Percentiles rank a stretch among this genome's conserved stretches.
Evolutionary conservation across 306 rosid genomes (phyloP).

Genomic region (Rubus idaeus): DNA sequence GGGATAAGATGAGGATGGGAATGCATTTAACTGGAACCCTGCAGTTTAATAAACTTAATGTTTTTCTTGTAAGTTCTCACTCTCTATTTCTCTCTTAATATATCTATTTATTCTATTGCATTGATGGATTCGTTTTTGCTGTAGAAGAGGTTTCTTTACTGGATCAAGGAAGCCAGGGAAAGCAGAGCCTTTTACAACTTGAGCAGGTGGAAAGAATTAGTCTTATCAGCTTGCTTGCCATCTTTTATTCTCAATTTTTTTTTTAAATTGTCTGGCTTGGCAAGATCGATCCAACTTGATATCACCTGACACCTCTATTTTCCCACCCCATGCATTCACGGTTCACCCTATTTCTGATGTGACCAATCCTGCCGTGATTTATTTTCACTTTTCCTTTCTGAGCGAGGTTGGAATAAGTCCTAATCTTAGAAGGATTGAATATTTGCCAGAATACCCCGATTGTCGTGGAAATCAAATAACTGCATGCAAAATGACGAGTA

Average conservation of each 20-base stretch:
- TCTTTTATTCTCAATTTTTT: not conserved
- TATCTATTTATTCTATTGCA: conserved; percentile 29
- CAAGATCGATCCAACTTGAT: not conserved
- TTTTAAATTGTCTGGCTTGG: not conserved
- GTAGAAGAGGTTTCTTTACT: conserved; percentile 63
- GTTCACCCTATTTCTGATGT: not conserved
- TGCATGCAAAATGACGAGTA: not conserved
- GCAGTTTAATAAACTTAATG: not conserved
- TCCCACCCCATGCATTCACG: not conserved
- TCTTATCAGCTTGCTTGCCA: not conserved
- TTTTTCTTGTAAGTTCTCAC: not conserved
- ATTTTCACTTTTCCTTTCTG: not conserved
- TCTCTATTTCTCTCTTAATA: not conserved
- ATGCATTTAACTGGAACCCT: not conserved
- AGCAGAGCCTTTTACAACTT: conserved; percentile 55
- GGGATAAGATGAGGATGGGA: not conserved
- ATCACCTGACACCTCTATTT: not conserved
- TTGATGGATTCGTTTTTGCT: conserved; percentile 65
- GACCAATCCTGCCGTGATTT: not conserved
- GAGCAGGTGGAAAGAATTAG: conserved; percentile 48
- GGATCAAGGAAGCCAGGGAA: conserved; percentile 59
- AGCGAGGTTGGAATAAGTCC: not conserved
- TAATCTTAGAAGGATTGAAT: conserved; percentile 4
- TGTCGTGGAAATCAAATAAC: not conserved
- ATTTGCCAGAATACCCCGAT: not conserved